Evolutionary conservation across 208 protist species (phyloP), one percentile per base, ranked within the genome.

Genomic region (Sergeia podlipaevii): DNA sequence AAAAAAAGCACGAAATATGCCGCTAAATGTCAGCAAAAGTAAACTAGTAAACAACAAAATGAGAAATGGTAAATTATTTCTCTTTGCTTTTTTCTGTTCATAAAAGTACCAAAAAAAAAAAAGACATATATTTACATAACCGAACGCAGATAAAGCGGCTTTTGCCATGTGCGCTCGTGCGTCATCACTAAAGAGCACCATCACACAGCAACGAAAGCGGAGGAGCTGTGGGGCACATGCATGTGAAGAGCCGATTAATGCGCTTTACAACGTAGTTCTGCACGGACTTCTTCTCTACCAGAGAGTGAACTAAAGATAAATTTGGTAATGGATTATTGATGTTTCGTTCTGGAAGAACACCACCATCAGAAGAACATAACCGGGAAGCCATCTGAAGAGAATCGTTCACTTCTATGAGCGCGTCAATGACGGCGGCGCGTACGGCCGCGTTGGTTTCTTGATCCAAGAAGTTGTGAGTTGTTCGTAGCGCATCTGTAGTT

Each of bases 391-490:
- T 41, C 24, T 73, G 48, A 18, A 73, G 33, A 1, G 60, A 50
- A 13, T 70, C 45, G 33, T 72, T 64, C 29, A 89, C 71, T 58
- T 79, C 65, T 29, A 82, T 8, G 43, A 85, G 43, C 21, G 77
- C 53, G 20, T 82, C 65, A 26, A 85, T 54, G 11, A 89, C 77
- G 23, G 72, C 62, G 1, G 67, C 46, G 0, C 77, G 70, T 53
- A 89, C 74, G 36, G 81, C 81, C 23, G 74, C 71, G 47, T 66
- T 85, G 6, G 74, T 89, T 20, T 89, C 81, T 7, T 53, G 53
- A 57, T 89, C 81, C 5, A 80, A 53, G n/a, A 70, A 68, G 33
- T 68, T 81, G 38, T 72, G 53, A 3, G 70, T 74, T 11, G 70
- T 76, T 63, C 52, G 42, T 21, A 80, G 15, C 15, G 64, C 54